phyloP scores from a whole-genome alignment of 2,329 filamentous ascomycete genomes.

The Colletotrichum limetticola region DNA sequence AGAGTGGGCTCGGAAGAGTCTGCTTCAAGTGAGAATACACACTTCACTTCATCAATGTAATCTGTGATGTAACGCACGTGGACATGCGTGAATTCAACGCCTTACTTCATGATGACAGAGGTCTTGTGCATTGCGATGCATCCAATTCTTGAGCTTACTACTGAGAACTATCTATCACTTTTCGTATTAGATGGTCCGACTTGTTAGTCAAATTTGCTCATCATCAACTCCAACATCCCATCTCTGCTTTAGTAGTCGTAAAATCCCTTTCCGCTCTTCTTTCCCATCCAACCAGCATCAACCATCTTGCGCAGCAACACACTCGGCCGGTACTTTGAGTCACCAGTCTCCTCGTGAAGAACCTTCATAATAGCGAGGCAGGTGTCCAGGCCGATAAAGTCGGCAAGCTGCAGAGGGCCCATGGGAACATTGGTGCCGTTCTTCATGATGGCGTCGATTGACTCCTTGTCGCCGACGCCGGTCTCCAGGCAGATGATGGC shows the following conservation, averaged over 20 bases:
- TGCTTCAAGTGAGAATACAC: too few relatives aligned
- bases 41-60: too few relatives aligned
- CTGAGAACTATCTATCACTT: not conserved
- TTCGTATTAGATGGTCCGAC: not conserved
- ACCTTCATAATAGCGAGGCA: constrained; percentile 98
- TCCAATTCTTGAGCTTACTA: not conserved
- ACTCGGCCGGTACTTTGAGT: constrained; percentile 94
- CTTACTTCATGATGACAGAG: not conserved
- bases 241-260: constrained; percentile 76
- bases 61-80: too few relatives aligned
- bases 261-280: constrained; percentile 97
- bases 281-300: constrained; percentile 95
- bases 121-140: not conserved
- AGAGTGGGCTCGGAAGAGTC: too few relatives aligned
- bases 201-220: not conserved
- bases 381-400: constrained; percentile 97
- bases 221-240: not conserved
- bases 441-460: constrained; percentile 99
- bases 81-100: too few relatives aligned
- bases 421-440: constrained; percentile 99
- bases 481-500: constrained; percentile 97
- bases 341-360: constrained; percentile 88
- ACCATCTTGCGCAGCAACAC: constrained; percentile 95
- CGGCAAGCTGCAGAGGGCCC: constrained; percentile 92
- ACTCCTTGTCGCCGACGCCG: constrained; percentile 85